Percentiles rank a stretch among this genome's conserved stretches.
Conservation (phyloP, 345 rosid species). For the Clausena lansium region DNA sequence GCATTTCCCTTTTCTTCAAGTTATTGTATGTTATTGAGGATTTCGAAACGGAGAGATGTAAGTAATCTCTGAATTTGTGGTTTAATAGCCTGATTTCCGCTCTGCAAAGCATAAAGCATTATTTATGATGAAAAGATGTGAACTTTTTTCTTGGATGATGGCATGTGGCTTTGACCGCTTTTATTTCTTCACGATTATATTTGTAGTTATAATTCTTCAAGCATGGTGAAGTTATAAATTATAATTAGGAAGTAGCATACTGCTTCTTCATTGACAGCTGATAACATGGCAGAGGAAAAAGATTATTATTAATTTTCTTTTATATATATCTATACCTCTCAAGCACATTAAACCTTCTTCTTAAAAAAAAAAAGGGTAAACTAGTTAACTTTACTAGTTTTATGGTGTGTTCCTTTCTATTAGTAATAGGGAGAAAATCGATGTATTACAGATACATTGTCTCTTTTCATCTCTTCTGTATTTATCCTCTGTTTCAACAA, state of each 20-base stretch:
- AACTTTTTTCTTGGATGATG: too few species aligned
- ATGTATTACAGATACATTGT: too few species aligned
- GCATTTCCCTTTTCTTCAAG: slow-evolving; percentile 9
- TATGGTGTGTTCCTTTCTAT: background rate
- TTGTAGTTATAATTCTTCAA: background rate
- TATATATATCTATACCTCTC: too few species aligned
- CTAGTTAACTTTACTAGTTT: background rate
- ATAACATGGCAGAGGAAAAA: too few species aligned
- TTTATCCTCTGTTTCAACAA: background rate
- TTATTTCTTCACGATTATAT: background rate
- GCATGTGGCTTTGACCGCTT: background rate
- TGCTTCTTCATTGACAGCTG: too few species aligned
- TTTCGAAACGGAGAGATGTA: slow-evolving; percentile 13
- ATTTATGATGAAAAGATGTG: too few species aligned
- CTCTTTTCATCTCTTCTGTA: background rate
- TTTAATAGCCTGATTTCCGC: background rate
- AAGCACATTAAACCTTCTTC: background rate
- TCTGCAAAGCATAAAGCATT: too few species aligned
- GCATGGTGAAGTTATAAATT: too few species aligned
- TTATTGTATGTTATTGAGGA: slow-evolving; percentile 10
- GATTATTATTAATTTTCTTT: too few species aligned
- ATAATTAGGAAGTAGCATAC: too few species aligned
- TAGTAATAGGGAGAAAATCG: background rate
- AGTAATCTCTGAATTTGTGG: background rate
- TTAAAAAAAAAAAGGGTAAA: too few species aligned